phyloP scores from a whole-genome alignment of 2,329 filamentous ascomycete species.

The Nothophaeocryptopus gaeumannii region DNA sequence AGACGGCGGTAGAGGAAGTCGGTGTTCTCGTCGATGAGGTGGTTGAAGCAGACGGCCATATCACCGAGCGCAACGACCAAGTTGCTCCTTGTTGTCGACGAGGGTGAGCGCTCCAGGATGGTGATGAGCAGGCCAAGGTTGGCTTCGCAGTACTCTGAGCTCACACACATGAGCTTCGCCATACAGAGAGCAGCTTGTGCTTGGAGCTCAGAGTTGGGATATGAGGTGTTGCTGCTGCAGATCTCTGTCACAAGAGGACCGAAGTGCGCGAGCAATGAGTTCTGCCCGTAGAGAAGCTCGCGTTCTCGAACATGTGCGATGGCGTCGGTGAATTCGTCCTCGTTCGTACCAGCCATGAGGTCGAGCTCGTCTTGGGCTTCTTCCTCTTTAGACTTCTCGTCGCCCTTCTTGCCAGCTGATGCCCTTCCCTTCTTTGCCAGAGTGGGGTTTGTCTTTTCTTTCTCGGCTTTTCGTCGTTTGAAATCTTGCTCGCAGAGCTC shows the following conservation, averaged over 20 bases:
- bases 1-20: conserved; percentile 94
- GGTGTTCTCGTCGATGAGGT: conserved; percentile 97
- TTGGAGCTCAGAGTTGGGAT: conserved; percentile 85
- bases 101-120: conserved; percentile 90
- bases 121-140: conserved; percentile 93
- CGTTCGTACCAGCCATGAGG: conserved; percentile 92
- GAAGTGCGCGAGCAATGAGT: conserved; percentile 83
- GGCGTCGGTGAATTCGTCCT: conserved; percentile 87
- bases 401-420: conserved; percentile 41
- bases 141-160: conserved; percentile 89
- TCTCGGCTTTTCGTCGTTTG: conserved; percentile 89
- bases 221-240: conserved; percentile 89
- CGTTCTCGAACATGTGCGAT: conserved; percentile 81
- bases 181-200: conserved; percentile 90
- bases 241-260: conserved; percentile 90
- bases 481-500: conserved; percentile 98
- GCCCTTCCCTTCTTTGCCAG: conserved; percentile 32
- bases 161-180: conserved; percentile 98
- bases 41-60: conserved; percentile 99
- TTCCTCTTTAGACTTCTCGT: conserved; percentile 49
- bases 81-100: conserved; percentile 90
- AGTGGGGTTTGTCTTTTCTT: conserved; percentile 61
- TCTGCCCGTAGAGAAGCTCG: conserved; percentile 77
- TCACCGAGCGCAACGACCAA: conserved; percentile 95
- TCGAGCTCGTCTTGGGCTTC: conserved; percentile 86